Conservation (phyloP, 257 asterid genomes). For the Solanum chilense region DNA sequence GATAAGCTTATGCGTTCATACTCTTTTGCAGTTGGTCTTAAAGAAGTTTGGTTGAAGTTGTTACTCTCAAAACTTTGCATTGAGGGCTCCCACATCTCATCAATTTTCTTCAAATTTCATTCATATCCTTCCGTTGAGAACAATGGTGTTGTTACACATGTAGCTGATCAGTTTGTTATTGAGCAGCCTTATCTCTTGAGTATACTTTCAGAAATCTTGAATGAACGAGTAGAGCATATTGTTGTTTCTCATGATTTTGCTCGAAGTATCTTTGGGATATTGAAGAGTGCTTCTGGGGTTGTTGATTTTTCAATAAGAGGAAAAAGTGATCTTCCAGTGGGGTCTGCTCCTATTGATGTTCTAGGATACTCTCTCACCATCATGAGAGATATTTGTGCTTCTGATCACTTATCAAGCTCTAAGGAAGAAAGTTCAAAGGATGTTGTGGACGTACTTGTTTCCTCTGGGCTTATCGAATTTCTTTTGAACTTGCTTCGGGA, state of each 20-base stretch:
- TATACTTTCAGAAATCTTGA: slow-evolving; percentile 43
- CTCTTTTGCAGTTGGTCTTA: slow-evolving; percentile 50
- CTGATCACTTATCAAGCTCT: slow-evolving; percentile 11
- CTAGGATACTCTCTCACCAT: slow-evolving; percentile 56
- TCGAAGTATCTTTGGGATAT: slow-evolving; percentile 22
- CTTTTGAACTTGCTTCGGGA: slow-evolving; percentile 40
- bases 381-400: slow-evolving; percentile 63
- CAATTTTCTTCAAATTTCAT: slow-evolving; percentile 37
- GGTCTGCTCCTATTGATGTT: slow-evolving; percentile 39
- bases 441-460: slow-evolving; percentile 29
- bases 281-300: slow-evolving; percentile 24
- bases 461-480: slow-evolving; percentile 51
- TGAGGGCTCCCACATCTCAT: slow-evolving; percentile 25
- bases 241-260: slow-evolving; percentile 31
- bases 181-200: slow-evolving; percentile 49
- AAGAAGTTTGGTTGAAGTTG: slow-evolving; percentile 53
- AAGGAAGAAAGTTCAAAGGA: slow-evolving; percentile 18
- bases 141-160: not conserved
- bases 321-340: slow-evolving; percentile 51
- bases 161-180: slow-evolving; percentile 17
- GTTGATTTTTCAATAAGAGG: slow-evolving; percentile 39
- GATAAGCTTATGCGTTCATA: not conserved
- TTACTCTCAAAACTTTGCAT: slow-evolving; percentile 54
- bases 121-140: slow-evolving; percentile 4
- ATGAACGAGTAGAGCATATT: slow-evolving; percentile 30